Percentiles rank a stretch among this genome's conserved stretches.
Conservation (phyloP, 192 early-diverging fungal genomes). For the Dimargaris xerosporica region DNA sequence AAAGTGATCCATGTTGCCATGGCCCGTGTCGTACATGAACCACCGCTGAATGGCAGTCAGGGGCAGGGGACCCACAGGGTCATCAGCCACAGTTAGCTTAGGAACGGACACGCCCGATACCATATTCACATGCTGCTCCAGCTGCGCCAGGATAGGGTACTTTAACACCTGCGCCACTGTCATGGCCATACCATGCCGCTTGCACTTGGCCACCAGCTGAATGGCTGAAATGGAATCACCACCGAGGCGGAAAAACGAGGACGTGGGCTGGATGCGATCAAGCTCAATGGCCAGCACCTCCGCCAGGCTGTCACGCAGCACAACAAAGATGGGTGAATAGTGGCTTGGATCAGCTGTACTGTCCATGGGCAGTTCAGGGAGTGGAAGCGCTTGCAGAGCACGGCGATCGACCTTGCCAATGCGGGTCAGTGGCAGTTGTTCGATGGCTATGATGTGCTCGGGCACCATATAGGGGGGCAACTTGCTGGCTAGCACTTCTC, state of each 20-base stretch:
- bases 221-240: slow-evolving; percentile 11
- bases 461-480: slow-evolving; percentile 9
- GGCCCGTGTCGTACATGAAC: not conserved
- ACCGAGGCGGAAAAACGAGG: not conserved
- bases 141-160: not conserved
- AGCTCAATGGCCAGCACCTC: not conserved
- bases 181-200: not conserved
- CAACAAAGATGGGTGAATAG: not conserved
- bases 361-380: not conserved
- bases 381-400: not conserved
- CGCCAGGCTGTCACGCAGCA: not conserved
- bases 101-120: not conserved
- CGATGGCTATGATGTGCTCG: not conserved
- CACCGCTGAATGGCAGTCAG: not conserved
- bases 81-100: not conserved
- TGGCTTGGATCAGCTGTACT: not conserved
- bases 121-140: not conserved
- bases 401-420: slow-evolving; percentile 4
- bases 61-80: not conserved
- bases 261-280: not conserved
- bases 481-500: not conserved
- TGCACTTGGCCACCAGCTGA: not conserved
- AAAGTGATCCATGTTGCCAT: not conserved
- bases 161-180: not conserved
- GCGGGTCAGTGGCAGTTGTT: not conserved